These are phyloP conservation scores for Arthrinium phaeospermum DNA, from an alignment of 2,329 filamentous ascomycete species.

Conservation along the genomic window DNA sequence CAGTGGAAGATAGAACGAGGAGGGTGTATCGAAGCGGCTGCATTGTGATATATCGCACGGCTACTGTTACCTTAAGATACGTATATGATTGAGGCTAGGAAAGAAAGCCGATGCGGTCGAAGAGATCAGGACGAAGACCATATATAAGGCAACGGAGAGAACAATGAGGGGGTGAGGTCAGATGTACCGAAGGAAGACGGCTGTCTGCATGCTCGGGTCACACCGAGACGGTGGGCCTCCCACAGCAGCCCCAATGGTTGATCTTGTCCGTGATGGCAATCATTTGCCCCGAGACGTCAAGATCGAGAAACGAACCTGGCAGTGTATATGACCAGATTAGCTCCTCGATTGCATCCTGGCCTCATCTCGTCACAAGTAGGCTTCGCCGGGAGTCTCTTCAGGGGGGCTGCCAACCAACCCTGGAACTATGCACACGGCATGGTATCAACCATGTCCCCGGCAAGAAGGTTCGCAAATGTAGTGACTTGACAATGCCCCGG, in stretches of 20 bases:
- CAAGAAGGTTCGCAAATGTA: neutral
- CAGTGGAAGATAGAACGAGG: slow-evolving; percentile 20
- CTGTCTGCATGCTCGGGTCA: neutral
- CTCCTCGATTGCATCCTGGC: too few relatives aligned
- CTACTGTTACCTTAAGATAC: neutral
- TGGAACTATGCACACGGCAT: neutral
- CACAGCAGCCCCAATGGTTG: neutral
- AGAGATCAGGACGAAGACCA: neutral
- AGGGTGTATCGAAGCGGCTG: neutral
- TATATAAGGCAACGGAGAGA: neutral
- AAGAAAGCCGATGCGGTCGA: neutral
- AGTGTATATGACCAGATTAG: neutral
- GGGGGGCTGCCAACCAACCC: neutral
- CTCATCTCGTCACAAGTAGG: neutral
- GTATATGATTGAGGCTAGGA: neutral
- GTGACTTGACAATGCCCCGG: neutral
- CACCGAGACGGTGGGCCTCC: slow-evolving; percentile 7
- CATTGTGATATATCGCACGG: neutral
- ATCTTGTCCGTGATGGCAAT: neutral
- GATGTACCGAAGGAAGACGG: neutral
- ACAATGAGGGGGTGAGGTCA: neutral
- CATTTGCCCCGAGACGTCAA: neutral
- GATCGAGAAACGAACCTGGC: neutral
- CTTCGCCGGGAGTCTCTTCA: neutral
- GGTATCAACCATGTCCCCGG: neutral